Conservation (phyloP, 768 basidiomycete genomes). For the Suillus subluteus region DNA sequence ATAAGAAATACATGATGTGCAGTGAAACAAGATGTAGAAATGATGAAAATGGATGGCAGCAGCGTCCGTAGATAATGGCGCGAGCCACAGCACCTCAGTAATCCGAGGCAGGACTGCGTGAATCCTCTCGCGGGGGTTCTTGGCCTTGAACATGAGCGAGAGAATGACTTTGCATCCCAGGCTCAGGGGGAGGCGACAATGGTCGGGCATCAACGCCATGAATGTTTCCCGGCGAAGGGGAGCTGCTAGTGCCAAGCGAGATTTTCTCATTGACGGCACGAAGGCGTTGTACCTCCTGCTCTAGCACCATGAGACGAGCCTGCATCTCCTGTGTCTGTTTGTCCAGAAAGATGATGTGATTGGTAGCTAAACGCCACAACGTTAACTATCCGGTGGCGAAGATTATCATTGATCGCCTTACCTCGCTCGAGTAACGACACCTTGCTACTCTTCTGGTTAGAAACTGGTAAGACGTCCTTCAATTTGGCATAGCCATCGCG, state of each 20-base stretch:
- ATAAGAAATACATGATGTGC: conserved; percentile 38
- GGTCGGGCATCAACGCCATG: conserved; percentile 50
- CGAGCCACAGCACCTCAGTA: conserved; percentile 31
- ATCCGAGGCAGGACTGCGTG: conserved; percentile 44
- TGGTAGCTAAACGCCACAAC: conserved; percentile 57
- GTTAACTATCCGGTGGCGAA: conserved; percentile 14
- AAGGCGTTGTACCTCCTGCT: conserved; percentile 71
- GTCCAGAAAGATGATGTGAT: conserved; percentile 76
- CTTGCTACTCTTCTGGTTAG: conserved; percentile 91
- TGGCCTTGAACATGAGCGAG: conserved; percentile 62
- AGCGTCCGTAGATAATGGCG: conserved; percentile 30
- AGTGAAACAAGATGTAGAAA: conserved; percentile 36
- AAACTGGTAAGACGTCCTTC: conserved; percentile 84
- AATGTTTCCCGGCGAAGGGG: conserved; percentile 55
- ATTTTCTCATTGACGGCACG: conserved; percentile 84
- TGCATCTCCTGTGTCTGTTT: conserved; percentile 73
- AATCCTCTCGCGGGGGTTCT: conserved; percentile 65
- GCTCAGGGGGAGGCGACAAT: conserved; percentile 68
- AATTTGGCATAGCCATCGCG: conserved; percentile 88
- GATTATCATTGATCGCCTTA: conserved; percentile 36
- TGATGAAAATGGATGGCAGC: conserved; percentile 38
- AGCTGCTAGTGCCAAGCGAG: conserved; percentile 60
- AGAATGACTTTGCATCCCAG: conserved; percentile 47
- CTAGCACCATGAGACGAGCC: conserved; percentile 64
- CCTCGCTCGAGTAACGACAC: conserved; percentile 88